Percentiles rank a stretch among this genome's conserved stretches.
These are phyloP conservation scores for Claviceps monticola DNA, from an alignment of 2,329 filamentous ascomycete genomes.

Conservation along the genomic window DNA sequence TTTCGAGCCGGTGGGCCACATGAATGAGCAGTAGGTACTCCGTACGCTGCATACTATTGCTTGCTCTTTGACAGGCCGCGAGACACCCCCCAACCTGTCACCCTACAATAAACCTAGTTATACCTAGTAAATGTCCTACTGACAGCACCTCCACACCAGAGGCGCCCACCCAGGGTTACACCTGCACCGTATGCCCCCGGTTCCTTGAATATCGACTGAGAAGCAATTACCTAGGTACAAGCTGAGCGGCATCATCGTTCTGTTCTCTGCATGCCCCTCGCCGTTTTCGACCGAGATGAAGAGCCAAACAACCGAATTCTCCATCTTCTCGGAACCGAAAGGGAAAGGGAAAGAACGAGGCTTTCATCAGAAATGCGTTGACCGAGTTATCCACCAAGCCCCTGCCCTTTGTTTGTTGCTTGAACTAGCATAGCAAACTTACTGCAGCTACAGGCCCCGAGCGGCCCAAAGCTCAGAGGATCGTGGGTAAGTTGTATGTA, in stretches of 20 bases:
- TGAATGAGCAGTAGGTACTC: not conserved
- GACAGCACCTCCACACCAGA: not conserved
- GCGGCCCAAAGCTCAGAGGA: not conserved
- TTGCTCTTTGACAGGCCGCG: not conserved
- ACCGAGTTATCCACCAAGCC: not conserved
- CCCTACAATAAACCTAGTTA: too few relatives aligned
- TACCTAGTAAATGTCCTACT: not conserved
- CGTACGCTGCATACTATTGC: not conserved
- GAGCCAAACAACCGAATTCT: not conserved
- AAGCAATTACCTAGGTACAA: not conserved
- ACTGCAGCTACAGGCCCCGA: not conserved
- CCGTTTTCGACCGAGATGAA: not conserved
- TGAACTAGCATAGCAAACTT: not conserved
- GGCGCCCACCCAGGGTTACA: too few relatives aligned
- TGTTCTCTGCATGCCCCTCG: not conserved
- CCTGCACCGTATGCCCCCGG: too few relatives aligned
- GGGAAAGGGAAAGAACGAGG: not conserved
- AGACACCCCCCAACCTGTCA: not conserved
- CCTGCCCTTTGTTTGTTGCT: not conserved
- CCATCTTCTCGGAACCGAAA: too few relatives aligned
- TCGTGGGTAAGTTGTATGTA: too few relatives aligned
- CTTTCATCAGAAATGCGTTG: not conserved
- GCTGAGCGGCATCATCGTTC: not conserved
- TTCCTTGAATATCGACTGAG: not conserved
- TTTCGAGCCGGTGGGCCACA: constrained; percentile 4